Base-by-base conservation (phyloP, 164 flowering plant genomes). In the Aristolochia fimbriata region DNA sequence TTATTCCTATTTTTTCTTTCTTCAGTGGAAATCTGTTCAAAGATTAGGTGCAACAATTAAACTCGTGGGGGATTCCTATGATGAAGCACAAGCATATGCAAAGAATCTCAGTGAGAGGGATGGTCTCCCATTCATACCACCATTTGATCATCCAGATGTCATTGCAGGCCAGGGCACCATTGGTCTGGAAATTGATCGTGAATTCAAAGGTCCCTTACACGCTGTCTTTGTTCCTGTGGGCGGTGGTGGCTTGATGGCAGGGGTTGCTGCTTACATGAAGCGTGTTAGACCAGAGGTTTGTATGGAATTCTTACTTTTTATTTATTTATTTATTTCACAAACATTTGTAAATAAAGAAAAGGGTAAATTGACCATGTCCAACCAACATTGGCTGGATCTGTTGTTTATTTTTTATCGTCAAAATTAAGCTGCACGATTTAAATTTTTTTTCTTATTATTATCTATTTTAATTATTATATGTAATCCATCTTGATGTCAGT, bases 171-270 rank as follows among this genome's bases (percentile, higher is more conserved):
- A 91, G 65, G 99, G 97, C 59, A 94, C 99, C 2, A 72, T 94
- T 51, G 99, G 99, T 47, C 87, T 91, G 99, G 99, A 94, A 75
- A 83, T 94, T 59, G 56, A 76, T 33, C 85, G 89, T 37, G 96
- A 94, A 71, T 65, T 77, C 62, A 65, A 79, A 45, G 93, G 80
- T 31, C 87, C 91, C 10, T 37, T 94, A 60, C 89, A 94, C 74
- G 97, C 97, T 21, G 84, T 94, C 33, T 94, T 94, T 77, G 96
- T 94, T 55, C 99, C 97, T 54, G 93, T 94, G 1, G 99, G 99
- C 12, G 99, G 99, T 62, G 99, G 99, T 48, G 99, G 99, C 1
- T 73, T 94, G n/a, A 94, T 94, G 55, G 96, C 97, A 63, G 99
- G 99, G 51, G 83, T 94, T 70, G 99, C 99, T 60, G 85, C 96